Conservation (phyloP, 768 basidiomycete species). For the Mycena capillaripes region DNA sequence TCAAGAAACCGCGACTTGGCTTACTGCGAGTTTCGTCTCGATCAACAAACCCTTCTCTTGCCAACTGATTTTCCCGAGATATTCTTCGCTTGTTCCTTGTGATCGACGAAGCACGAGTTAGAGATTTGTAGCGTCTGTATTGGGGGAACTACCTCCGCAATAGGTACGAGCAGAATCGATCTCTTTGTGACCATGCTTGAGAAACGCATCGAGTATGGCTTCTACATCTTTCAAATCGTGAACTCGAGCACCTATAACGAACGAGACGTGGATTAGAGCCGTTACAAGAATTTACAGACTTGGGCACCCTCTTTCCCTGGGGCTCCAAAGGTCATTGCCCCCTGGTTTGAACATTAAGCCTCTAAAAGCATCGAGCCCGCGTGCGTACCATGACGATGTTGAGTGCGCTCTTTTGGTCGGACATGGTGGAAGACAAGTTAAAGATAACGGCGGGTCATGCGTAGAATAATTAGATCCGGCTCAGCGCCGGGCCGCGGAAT, state of each 20-base stretch:
- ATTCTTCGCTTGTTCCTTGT: slow-evolving; percentile 72
- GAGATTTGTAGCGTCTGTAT: too few relatives aligned
- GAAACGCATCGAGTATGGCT: slow-evolving; percentile 67
- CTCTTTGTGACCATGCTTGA: slow-evolving; percentile 65
- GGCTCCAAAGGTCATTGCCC: slow-evolving; percentile 70
- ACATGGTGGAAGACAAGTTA: slow-evolving; percentile 32
- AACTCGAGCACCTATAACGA: too few relatives aligned
- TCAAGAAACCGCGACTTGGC: slow-evolving; percentile 35
- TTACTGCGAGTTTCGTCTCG: slow-evolving; percentile 72
- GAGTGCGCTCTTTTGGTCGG: slow-evolving; percentile 55
- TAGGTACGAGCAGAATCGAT: slow-evolving; percentile 69
- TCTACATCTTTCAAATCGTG: slow-evolving; percentile 63
- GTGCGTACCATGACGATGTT: slow-evolving; percentile 65
- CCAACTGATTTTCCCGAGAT: slow-evolving; percentile 66
- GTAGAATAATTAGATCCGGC: too few relatives aligned
- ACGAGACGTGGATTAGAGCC: too few relatives aligned
- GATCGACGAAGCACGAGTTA: too few relatives aligned
- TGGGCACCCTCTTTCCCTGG: slow-evolving; percentile 60
- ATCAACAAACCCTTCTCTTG: slow-evolving; percentile 64
- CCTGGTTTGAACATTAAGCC: slow-evolving; percentile 47
- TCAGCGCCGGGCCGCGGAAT: too few relatives aligned
- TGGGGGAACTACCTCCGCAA: too few relatives aligned
- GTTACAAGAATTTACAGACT: too few relatives aligned
- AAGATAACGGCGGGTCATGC: background rate
- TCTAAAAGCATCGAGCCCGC: background rate